Evolutionary conservation across 2,329 filamentous ascomycete species (phyloP), one percentile per base, ranked within the genome.

Genomic region (Diplocarpon mali): DNA sequence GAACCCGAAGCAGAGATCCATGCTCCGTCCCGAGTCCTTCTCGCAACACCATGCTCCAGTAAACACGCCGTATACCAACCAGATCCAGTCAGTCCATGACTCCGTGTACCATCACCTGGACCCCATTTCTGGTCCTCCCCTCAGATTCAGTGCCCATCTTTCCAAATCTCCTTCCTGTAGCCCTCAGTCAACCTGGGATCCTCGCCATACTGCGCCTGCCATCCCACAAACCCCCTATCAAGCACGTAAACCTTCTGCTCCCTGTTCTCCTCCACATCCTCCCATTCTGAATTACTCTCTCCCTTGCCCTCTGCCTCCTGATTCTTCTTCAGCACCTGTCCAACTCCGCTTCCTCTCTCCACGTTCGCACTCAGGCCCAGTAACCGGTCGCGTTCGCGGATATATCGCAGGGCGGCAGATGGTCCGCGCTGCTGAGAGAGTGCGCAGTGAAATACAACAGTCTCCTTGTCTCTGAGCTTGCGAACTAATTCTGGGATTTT

Each of bases 381-480:
- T 15, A 69, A 48, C 12, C 72, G 68, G 54, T 83, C 78, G 38
- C 78, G 71, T 66, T 88, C 83, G 30, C 83, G 69, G 49, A 89
- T 55, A 63, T 95, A 96, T 57, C 74, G 72, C 55, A 95, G 66
- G 3, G 92, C 92, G 3, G 90, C 88, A 40, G 75, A 75, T 0
- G 92, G 92, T 0, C 92, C 92, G 1, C 92, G 74, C 67, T 95
- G 84, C 68, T 96, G 92, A 54, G 83, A 90, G 44, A 96, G 69
- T 14, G 85, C 84, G 65, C 92, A 98, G 67, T 98, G 92, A 64
- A 98, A 98, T 1, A 98, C 77, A 12, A 98, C 87, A 10, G 75
- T 82, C 45, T 92, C 77, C 64, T 87, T 88, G 60, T 82, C 78
- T 53, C 78, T 69, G 38, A 95, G 74, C 35, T 75, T 79, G 45